Conservation (phyloP, 2,329 filamentous ascomycete genomes). For the Scedosporium boydii region DNA sequence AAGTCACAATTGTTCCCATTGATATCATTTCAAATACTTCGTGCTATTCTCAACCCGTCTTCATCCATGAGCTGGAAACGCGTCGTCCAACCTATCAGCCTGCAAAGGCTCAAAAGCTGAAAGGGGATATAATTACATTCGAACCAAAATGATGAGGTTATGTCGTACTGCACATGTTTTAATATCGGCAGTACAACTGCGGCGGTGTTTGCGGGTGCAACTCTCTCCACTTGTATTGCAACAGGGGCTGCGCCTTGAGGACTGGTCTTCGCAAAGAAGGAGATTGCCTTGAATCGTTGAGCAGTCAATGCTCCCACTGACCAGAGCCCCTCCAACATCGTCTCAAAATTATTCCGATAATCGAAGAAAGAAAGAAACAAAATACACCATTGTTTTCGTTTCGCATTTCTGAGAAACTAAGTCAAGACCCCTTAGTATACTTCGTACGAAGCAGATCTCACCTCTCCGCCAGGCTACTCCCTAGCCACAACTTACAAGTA, state of each 20-base stretch:
- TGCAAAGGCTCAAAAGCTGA: neutral
- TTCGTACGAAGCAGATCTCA: too few relatives aligned
- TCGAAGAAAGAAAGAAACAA: neutral
- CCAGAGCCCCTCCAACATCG: neutral
- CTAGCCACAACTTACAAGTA: neutral
- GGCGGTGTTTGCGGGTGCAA: neutral
- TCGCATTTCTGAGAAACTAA: neutral
- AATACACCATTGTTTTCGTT: too few relatives aligned
- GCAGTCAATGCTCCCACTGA: neutral
- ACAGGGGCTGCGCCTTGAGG: neutral
- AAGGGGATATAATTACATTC: neutral
- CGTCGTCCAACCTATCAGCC: neutral
- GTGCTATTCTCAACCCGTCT: too few relatives aligned
- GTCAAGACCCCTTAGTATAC: too few relatives aligned
- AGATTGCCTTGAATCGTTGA: neutral
- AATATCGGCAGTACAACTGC: neutral
- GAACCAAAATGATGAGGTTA: neutral
- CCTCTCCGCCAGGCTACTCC: neutral
- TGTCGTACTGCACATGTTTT: neutral
- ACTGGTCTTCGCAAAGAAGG: neutral
- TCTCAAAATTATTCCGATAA: neutral
- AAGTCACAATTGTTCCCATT: too few relatives aligned
- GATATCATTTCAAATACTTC: too few relatives aligned
- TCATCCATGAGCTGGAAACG: too few relatives aligned
- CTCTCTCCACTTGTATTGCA: neutral